Conservation (phyloP, 1,284 basidiomycete genomes). For the Ustilago sp. region DNA sequence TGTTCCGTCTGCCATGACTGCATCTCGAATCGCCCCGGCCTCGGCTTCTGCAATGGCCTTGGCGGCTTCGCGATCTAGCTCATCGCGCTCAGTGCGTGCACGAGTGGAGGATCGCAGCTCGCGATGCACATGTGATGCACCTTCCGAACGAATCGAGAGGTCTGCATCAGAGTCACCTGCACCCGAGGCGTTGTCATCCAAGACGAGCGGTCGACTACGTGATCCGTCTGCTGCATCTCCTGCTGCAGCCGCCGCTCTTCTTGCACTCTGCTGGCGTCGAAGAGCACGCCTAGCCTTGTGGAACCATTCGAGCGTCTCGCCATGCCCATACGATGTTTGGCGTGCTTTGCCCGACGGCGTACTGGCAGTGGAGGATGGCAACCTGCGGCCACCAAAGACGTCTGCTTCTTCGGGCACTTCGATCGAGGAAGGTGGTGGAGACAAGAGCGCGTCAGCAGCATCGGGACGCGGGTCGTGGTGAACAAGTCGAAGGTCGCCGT, state of each 20-base stretch:
- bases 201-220: neutral
- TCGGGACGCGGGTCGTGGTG: constrained; percentile 58
- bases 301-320: constrained; percentile 57
- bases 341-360: constrained; percentile 25
- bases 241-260: constrained; percentile 20
- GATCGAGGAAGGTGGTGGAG: constrained; percentile 18
- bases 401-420: constrained; percentile 30
- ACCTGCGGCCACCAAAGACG: constrained; percentile 13
- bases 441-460: constrained; percentile 41
- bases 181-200: constrained; percentile 26
- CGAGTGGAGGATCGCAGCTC: constrained; percentile 23
- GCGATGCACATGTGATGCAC: constrained; percentile 18
- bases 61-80: constrained; percentile 20
- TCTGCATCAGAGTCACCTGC: constrained; percentile 42
- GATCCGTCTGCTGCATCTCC: constrained; percentile 6
- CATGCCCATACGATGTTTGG: constrained; percentile 26
- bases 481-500: constrained; percentile 52
- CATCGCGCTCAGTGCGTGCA: constrained; percentile 8
- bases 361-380: constrained; percentile 22
- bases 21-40: constrained; percentile 49
- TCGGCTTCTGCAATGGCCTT: constrained; percentile 52
- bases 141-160: constrained; percentile 38
- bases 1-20: constrained; percentile 54
- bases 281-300: constrained; percentile 52
- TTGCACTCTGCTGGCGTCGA: constrained; percentile 37